Evolutionary conservation across 768 basidiomycete genomes (phyloP), one percentile per base, ranked within the genome.

Genomic region (Candolleomyces aberdarensis): DNA sequence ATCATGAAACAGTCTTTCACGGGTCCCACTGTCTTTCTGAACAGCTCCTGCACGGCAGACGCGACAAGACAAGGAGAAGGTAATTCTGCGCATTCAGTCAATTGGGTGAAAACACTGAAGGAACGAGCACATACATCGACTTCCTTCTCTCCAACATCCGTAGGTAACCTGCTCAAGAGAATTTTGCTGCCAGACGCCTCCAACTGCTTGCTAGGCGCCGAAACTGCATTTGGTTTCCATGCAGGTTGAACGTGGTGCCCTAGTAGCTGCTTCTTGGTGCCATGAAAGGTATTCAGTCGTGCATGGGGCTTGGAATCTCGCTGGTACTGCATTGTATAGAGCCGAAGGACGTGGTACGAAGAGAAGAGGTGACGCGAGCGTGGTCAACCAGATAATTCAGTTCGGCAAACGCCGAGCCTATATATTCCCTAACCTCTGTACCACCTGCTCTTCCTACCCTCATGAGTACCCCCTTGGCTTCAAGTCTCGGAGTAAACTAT

Each of bases 21-120:
- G 0, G 89, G 88, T 3, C 91, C 91, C 22, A 92, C 80, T 0
- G 91, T 92, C 71, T 87, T 91, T 63, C 76, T 80, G 71, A 92
- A 91, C 56, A 92, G 76, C 44, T 89, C 86, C 91, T 92, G 54
- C 19, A 17, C 11, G 8, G 14, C 39, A 29, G 32, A 31, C 26
- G 17, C 43, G 47, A n/a, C 15, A 19, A 48, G 19, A 62, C 15
- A 39, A 56, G 6, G 14, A 52, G 20, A 47, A 48, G 31, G 32
- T 31, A 8, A 14, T 40, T 56, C 54, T 59, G 40, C 53, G 44
- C 26, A 57, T 56, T 41, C 55, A 46, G 50, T 57, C 48, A 61
- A 55, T 51, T 39, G 40, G 54, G 26, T 7, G 13, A 49, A 7
- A 48, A 6, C 31, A 31, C 19, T 41, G 11, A 47, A 32, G 9